Evolutionary conservation across 2,329 filamentous ascomycete genomes (phyloP).

Genomic region (Ceratocystis harringtonii): DNA sequence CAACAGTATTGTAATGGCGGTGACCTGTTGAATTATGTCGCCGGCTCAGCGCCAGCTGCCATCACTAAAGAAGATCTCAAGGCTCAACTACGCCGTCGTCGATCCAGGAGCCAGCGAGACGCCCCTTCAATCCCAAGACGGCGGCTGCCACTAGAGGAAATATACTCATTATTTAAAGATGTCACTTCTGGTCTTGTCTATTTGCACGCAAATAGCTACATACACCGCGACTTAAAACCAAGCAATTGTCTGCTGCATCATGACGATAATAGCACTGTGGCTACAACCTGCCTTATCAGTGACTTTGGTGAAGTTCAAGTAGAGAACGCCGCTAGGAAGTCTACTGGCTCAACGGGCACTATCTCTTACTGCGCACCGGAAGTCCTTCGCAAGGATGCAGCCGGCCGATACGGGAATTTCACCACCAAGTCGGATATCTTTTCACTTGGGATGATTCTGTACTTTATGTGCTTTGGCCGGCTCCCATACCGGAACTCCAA

Average conservation of each 20-base stretch:
- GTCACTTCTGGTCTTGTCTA: slow-evolving; percentile 86
- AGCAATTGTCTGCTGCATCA: slow-evolving; percentile 85
- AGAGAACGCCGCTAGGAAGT: slow-evolving; percentile 66
- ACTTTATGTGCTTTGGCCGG: slow-evolving; percentile 90
- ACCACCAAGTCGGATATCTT: slow-evolving; percentile 98
- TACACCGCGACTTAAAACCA: slow-evolving; percentile 90
- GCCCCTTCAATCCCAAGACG: slow-evolving; percentile 37
- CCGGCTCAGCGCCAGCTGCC: slow-evolving; percentile 49
- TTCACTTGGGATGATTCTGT: slow-evolving; percentile 92
- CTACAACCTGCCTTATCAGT: slow-evolving; percentile 69
- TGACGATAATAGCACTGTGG: slow-evolving; percentile 41
- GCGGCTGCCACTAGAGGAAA: slow-evolving; percentile 63
- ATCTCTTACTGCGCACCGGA: slow-evolving; percentile 97
- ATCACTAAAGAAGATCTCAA: slow-evolving; percentile 75
- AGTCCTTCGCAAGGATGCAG: slow-evolving; percentile 55
- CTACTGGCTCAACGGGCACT: slow-evolving; percentile 84
- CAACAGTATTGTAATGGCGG: slow-evolving; percentile 96
- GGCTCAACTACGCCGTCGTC: slow-evolving; percentile 63
- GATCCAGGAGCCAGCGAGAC: slow-evolving; percentile 63
- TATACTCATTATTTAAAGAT: slow-evolving; percentile 92
- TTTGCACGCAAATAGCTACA: slow-evolving; percentile 79
- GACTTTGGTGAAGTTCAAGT: slow-evolving; percentile 95
- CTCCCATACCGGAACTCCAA: slow-evolving; percentile 79
- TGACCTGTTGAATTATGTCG: slow-evolving; percentile 74
- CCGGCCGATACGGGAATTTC: slow-evolving; percentile 75